Percentiles rank a stretch among this genome's conserved stretches.
phyloP scores from a whole-genome alignment of 176 grass and related monocot genomes.

The Sorghum bicolor region Sorghum_bicolor_NCBIv3 NC_012872.2:63183501-63184000 shows the following conservation, averaged over 20 bases:
- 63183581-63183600: not conserved
- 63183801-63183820: not conserved
- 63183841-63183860: too few species aligned
- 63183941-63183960: not conserved
- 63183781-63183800: constrained; percentile 5
- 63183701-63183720: not conserved
- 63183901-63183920: not conserved
- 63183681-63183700: not conserved
- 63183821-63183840: constrained; percentile 11
- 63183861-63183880: not conserved
- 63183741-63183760: not conserved
- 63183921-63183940: not conserved
- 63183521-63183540: constrained; percentile 22
- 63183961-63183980: not conserved
- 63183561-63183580: not conserved
- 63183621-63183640: not conserved
- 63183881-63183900: not conserved
- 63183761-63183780: not conserved
- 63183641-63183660: not conserved
- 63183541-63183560: constrained; percentile 20
- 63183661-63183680: not conserved
- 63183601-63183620: not conserved
- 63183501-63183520: not conserved
- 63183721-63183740: not conserved
- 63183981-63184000: not conserved